Conservation (phyloP, 768 basidiomycete species). For the Saitozyma sp. region DNA sequence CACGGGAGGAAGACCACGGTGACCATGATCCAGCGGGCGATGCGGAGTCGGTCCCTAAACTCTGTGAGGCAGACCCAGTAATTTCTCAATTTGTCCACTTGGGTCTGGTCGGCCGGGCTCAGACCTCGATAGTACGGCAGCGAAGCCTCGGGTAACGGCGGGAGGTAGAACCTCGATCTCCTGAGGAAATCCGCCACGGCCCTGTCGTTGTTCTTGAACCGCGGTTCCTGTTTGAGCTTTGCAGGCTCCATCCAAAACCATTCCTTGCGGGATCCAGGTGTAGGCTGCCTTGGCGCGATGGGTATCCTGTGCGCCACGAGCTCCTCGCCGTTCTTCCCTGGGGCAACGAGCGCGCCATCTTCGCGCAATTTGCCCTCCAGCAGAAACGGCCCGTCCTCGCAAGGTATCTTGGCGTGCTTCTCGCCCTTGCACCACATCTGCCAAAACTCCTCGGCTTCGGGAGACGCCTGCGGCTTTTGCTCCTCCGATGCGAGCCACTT, state of each 20-base stretch:
- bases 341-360: constrained; percentile 12
- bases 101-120: constrained; percentile 9
- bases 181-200: background rate
- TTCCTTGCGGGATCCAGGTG: background rate
- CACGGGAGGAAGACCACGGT: constrained; percentile 37
- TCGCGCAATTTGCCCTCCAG: constrained; percentile 16
- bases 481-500: constrained; percentile 23
- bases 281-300: constrained; percentile 1
- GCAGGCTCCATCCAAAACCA: background rate
- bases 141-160: constrained; percentile 34
- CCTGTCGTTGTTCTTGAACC: background rate
- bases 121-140: constrained; percentile 27
- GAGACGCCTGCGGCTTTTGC: constrained; percentile 19
- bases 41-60: constrained; percentile 27
- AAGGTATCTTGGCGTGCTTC: constrained; percentile 12
- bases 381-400: constrained; percentile 20
- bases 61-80: constrained; percentile 29
- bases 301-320: constrained; percentile 20
- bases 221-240: background rate
- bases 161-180: constrained; percentile 28
- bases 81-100: constrained; percentile 32
- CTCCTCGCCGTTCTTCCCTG: constrained; percentile 9
- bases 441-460: constrained; percentile 40
- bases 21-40: constrained; percentile 19
- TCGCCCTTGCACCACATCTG: constrained; percentile 47